Conservation (phyloP, 768 basidiomycete species). For the Myochromella boudieri region DNA sequence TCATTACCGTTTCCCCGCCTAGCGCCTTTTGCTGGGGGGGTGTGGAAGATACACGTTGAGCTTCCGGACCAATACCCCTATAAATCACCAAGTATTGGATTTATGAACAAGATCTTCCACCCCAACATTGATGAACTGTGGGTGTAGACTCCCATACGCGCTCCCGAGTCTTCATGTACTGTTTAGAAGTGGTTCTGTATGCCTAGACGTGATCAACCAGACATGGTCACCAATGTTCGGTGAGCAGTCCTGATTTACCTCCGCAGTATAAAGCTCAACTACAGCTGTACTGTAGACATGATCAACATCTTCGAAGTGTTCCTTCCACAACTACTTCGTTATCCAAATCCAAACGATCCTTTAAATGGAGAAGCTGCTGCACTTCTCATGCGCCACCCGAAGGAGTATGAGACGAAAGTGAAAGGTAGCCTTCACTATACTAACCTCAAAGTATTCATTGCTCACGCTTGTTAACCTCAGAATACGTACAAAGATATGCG, state of each 20-base stretch:
- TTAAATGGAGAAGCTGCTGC: conserved; percentile 98
- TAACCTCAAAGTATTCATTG: not conserved
- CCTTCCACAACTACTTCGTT: conserved; percentile 93
- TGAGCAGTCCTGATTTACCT: conserved; percentile 39
- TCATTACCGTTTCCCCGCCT: conserved; percentile 7
- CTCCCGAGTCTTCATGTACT: conserved; percentile 8
- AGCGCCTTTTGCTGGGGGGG: conserved; percentile 97
- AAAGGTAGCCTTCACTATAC: conserved; percentile 56
- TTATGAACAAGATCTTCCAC: conserved; percentile 99
- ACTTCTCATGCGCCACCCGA: conserved; percentile 94
- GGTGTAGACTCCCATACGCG: conserved; percentile 31
- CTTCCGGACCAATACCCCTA: conserved; percentile 98
- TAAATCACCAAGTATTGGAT: conserved; percentile 98
- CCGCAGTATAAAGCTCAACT: not conserved
- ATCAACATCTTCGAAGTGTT: conserved; percentile 99
- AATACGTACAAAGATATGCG: conserved; percentile 95
- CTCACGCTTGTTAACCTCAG: conserved; percentile 36
- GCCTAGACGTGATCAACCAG: conserved; percentile 98
- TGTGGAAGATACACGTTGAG: conserved; percentile 99
- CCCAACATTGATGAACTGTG: conserved; percentile 99
- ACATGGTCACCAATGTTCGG: conserved; percentile 99
- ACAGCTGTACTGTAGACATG: conserved; percentile 67
- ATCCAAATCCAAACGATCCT: conserved; percentile 98
- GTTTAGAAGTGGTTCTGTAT: conserved; percentile 91
- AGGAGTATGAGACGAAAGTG: conserved; percentile 92